Evolutionary conservation across 371 early-diverging fungal species (phyloP), one percentile per base, ranked within the genome.

Genomic region (Lichtheimia corymbifera): DNA sequence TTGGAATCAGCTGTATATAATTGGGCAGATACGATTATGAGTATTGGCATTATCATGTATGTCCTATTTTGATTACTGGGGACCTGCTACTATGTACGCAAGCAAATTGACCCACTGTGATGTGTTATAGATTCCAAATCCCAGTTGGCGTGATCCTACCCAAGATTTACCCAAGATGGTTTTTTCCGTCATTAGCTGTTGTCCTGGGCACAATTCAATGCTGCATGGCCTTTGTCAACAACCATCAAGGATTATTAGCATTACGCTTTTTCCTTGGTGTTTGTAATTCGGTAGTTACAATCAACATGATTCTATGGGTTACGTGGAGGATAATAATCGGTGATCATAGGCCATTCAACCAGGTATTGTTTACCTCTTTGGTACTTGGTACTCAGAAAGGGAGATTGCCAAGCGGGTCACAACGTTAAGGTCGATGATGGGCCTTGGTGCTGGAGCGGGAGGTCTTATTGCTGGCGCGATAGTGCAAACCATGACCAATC

Each of bases 321-420:
- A n/a, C n/a, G 22, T 22, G 22, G 22, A 22, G 1, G 22, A 22
- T 22, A 22, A 22, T 22, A 22, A 22, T n/a, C n/a, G n/a, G 22
- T 1, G 22, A 22, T 22, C 22, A 42, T 55, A 62, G 27, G 91
- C 89, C 0, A 83, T 91, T 55, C 87, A 89, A 28, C 93, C 92
- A 9, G 92, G 90, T 17, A 84, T 88, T 20, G 76, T 89, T 13
- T 89, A 81, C 53, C 82, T 88, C 64, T 73, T 92, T 35, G 87
- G 91, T 24, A 80, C 82, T 45, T 94, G 92, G 87, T 94, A 93
- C 61, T 81, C 83, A 20, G 80, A 85, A 20, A 67, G 79, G 28
- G 95, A 95, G 65, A 75, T 84, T 35, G 88, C 89, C 13, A 74
- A 77, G 43, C 86, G 93, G 53, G 82, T 88, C 3, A 88, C 86